Percentiles rank a stretch among this genome's conserved stretches.
Conservation (phyloP, 2,329 filamentous ascomycete species). For the Neophaeococcomyces mojaviensis region DNA sequence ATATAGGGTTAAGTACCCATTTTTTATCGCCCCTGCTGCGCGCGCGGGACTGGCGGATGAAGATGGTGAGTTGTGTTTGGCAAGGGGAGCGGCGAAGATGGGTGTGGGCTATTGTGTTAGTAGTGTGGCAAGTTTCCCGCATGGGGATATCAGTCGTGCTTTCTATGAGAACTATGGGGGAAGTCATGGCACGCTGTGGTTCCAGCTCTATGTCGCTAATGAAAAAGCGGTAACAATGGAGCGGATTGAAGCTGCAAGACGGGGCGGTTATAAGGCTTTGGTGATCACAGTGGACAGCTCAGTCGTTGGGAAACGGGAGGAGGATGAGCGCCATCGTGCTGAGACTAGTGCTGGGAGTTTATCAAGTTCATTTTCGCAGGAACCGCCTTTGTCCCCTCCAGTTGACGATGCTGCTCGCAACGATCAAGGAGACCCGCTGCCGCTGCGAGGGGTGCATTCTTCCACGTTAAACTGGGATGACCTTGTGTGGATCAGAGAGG, state of each 20-base stretch:
- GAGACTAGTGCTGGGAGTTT: conserved; percentile 22
- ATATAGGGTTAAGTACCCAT: conserved; percentile 28
- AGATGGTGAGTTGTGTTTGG: conserved; percentile 31
- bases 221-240: conserved; percentile 41
- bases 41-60: conserved; percentile 29
- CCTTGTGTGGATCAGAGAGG: conserved; percentile 44
- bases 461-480: conserved; percentile 48
- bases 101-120: conserved; percentile 31
- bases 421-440: conserved; percentile 29
- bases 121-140: conserved; percentile 28
- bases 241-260: conserved; percentile 33
- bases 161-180: conserved; percentile 7
- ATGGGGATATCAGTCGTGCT: conserved; percentile 25
- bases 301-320: conserved; percentile 47
- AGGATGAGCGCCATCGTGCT: conserved; percentile 47
- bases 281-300: conserved; percentile 24
- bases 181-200: not conserved
- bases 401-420: conserved; percentile 40
- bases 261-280: conserved; percentile 16
- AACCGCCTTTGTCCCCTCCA: conserved; percentile 11
- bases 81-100: conserved; percentile 28
- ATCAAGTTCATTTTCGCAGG: not conserved
- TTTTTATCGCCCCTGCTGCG: conserved; percentile 34
- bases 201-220: conserved; percentile 48
- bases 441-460: conserved; percentile 47